Evolutionary conservation across 164 flowering plant genomes (phyloP).

Genomic region (Berberis vulgaris): DNA sequence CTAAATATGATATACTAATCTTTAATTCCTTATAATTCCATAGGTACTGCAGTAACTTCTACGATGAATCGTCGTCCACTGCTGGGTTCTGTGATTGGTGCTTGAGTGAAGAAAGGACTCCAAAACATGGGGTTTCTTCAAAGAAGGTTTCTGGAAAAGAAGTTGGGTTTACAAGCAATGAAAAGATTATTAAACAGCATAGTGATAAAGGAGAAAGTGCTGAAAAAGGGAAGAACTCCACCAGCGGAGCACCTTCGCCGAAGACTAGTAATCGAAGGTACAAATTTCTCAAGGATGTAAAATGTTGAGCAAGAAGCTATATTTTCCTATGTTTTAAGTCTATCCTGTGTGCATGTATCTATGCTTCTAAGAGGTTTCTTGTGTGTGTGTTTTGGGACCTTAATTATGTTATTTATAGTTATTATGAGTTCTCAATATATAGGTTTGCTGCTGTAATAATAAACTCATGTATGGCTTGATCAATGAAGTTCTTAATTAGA

Average conservation of each 20-base stretch:
- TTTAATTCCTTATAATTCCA: not conserved
- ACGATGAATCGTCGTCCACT: slow-evolving; percentile 36
- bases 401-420: not conserved
- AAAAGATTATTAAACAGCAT: slow-evolving; percentile 36
- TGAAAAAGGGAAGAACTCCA: slow-evolving; percentile 35
- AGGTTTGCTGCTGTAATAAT: not conserved
- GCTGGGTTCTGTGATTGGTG: slow-evolving; percentile 82
- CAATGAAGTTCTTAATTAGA: no score
- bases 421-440: not conserved
- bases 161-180: slow-evolving; percentile 20
- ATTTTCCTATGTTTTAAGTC: slow-evolving; percentile 33
- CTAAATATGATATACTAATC: not conserved
- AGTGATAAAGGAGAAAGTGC: slow-evolving; percentile 30
- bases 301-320: slow-evolving; percentile 46
- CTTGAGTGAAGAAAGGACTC: slow-evolving; percentile 45
- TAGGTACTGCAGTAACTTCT: slow-evolving; percentile 93
- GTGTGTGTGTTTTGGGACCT: not conserved
- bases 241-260: slow-evolving; percentile 54
- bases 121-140: slow-evolving; percentile 19
- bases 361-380: not conserved
- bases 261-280: slow-evolving; percentile 60
- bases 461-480: not conserved
- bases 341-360: not conserved
- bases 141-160: slow-evolving; percentile 5
- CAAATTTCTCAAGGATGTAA: slow-evolving; percentile 98